Evolutionary conservation across 768 basidiomycete genomes (phyloP), one percentile per base, ranked within the genome.

Genomic region (Mycena rosella): DNA sequence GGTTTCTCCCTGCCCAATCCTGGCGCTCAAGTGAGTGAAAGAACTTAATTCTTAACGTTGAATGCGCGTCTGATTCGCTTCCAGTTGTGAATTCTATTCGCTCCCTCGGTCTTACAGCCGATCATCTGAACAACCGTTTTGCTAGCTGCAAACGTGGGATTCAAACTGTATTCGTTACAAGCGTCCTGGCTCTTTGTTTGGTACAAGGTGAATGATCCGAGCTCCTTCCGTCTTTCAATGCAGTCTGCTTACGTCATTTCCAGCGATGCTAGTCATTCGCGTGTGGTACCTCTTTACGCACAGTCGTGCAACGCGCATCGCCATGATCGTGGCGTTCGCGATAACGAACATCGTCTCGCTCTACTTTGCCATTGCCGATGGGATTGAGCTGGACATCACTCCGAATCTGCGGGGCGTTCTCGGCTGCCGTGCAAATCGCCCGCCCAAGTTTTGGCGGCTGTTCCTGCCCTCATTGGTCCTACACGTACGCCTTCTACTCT

Each of bases 221-320:
- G 29, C 52, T 4, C 26, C 34, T 27, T 20, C 49, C 49, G 63
- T 54, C 34, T 10, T 32, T 22, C 54, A 27, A 29, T 1, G 30
- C 22, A n/a, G n/a, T n/a, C n/a, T n/a, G n/a, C 62, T 63, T 32
- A 58, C 57, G 36, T 57, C 15, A 29, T 32, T 32, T 38, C 29
- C 49, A 84, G 83, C 78, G 24, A 82, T 82, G 45, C 77, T 84
- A 18, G 77, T 80, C 34, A 72, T 78, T 42, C 78, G 83, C 30
- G 78, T 82, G 29, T 85, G 82, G 82, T 82, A 81, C 68, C 77
- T 83, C 48, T 84, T 83, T 63, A 76, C 80, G 7, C 74, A 74
- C 32, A 77, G 75, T 52, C 74, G 61, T 32, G 7, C 36, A 13
- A 67, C 81, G 34, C 78, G 75, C 49, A 64, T 76, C 27, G 69